Evolutionary conservation across 306 rosid genomes (phyloP), one percentile per base, ranked within the genome.

Genomic region (Rubus parviflorus): DNA sequence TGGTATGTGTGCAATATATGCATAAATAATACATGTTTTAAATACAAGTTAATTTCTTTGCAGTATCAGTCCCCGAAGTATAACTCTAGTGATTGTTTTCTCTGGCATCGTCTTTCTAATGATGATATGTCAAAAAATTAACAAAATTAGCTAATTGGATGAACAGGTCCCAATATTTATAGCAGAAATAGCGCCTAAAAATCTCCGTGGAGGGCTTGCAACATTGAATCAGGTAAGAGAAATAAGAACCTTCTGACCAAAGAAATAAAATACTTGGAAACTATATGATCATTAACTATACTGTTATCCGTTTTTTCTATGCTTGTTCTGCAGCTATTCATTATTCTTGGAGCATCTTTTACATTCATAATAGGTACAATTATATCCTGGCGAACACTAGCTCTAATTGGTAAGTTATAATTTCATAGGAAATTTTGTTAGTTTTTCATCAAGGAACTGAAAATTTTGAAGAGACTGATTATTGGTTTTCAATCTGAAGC

Each of bases 281-380:
- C 30, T 41, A 17, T 38, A 11, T 16, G 75, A 14, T 48, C 37
- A 42, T 37, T 62, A 17, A 58, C 80, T 42, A 46, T 12, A 48
- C 8, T 73, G 57, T 47, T 45, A 16, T 20, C 48, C 8, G 8
- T 41, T 38, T 10, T 42, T 41, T 2, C 20, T 46, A 0, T 68
- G 3, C 40, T 53, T 75, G 45, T 74, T 64, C 20, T 61, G 64
- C 83, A 85, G 86, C 75, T 85, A 60, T 75, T 85, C 86, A 85
- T 85, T 81, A 77, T 67, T n/a, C 45, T 25, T 52, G 88, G 86
- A 65, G 8, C 71, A 66, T 79, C 97, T 48, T 79, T 86, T 51
- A 79, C 90, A 41, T 92, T 92, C 70, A 63, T 92, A 40, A 12
- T 88, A 13, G 96, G 97, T 78, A 84, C 85, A 16, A 20, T 79